Percentiles rank a stretch among this genome's conserved stretches.
Conservation (phyloP, 2,329 filamentous ascomycete species). For the Cladophialophora exuberans region DNA sequence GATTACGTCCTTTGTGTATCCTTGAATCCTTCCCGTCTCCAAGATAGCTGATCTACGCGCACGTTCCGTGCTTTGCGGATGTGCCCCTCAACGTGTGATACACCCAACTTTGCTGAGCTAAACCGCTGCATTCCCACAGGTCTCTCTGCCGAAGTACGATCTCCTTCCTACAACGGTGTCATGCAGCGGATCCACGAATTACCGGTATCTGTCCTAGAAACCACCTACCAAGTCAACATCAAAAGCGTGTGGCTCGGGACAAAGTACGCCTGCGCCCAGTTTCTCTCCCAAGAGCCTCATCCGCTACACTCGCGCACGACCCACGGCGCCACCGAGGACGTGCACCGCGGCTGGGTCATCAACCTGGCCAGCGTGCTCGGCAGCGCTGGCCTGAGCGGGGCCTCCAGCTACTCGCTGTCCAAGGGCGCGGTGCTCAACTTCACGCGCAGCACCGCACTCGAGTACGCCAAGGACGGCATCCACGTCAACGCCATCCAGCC, state of each 20-base stretch:
- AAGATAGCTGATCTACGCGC: slow-evolving; percentile 16
- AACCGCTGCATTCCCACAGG: no score
- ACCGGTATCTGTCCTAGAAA: slow-evolving; percentile 15
- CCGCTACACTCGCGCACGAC: background rate
- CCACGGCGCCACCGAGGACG: slow-evolving; percentile 19
- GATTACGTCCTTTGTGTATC: slow-evolving; percentile 19
- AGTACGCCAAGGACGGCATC: slow-evolving; percentile 47
- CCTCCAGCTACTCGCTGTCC: slow-evolving; percentile 45
- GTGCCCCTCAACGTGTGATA: slow-evolving; percentile 21
- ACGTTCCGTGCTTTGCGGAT: slow-evolving; percentile 8
- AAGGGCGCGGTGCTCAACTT: slow-evolving; percentile 53
- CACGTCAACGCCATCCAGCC: slow-evolving; percentile 50
- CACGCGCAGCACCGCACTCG: slow-evolving; percentile 49
- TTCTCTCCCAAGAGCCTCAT: slow-evolving; percentile 29
- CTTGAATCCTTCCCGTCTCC: slow-evolving; percentile 13
- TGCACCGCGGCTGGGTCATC: slow-evolving; percentile 50
- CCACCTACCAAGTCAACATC: slow-evolving; percentile 39
- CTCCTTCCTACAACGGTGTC: background rate
- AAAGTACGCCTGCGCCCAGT: slow-evolving; percentile 36
- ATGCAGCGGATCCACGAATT: slow-evolving; percentile 21
- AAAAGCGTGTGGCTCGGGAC: slow-evolving; percentile 48
- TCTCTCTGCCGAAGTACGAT: slow-evolving; percentile 17
- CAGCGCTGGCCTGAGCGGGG: slow-evolving; percentile 22
- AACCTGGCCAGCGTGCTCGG: slow-evolving; percentile 23
- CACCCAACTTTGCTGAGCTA: no score